Conservation (phyloP, 2,329 filamentous ascomycete genomes). For the Aspergillus udagawae region DNA sequence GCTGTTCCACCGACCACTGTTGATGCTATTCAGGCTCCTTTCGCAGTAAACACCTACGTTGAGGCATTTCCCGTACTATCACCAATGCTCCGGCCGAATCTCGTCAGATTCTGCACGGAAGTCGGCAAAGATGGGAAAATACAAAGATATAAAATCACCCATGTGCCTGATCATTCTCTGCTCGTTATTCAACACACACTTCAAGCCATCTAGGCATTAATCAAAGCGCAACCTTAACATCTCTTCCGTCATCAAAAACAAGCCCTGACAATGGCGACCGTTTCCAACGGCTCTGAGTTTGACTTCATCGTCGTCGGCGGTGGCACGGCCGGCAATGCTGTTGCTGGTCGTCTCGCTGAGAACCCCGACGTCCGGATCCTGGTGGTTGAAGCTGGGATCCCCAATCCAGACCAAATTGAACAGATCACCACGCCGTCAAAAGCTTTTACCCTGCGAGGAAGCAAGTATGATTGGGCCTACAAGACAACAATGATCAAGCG, state of each 20-base stretch:
- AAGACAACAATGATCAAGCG: conserved; percentile 58
- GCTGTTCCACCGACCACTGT: not conserved
- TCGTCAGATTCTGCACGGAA: not conserved
- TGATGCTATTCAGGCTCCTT: no score
- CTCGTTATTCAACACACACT: not conserved
- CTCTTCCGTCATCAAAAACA: not conserved
- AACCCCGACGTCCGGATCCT: conserved; percentile 43
- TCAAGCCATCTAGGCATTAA: not conserved
- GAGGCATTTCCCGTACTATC: not conserved
- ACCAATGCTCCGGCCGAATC: not conserved
- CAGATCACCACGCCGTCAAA: conserved; percentile 55
- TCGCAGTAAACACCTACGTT: not conserved
- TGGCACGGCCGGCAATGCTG: conserved; percentile 35
- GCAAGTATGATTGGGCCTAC: conserved; percentile 58
- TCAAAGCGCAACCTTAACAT: not conserved
- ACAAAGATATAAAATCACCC: not conserved
- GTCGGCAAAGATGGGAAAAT: not conserved
- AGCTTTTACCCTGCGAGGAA: conserved; percentile 55
- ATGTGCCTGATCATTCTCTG: not conserved
- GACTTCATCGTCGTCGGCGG: conserved; percentile 32
- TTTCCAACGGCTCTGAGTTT: conserved; percentile 12
- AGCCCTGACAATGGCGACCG: conserved; percentile 4
- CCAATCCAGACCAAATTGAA: conserved; percentile 47
- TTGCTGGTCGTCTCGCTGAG: conserved; percentile 52
- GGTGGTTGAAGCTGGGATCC: conserved; percentile 34